Evolutionary conservation across 1,284 basidiomycete species (phyloP), one percentile per base, ranked within the genome.

Genomic region (Ustilago hordei): DNA sequence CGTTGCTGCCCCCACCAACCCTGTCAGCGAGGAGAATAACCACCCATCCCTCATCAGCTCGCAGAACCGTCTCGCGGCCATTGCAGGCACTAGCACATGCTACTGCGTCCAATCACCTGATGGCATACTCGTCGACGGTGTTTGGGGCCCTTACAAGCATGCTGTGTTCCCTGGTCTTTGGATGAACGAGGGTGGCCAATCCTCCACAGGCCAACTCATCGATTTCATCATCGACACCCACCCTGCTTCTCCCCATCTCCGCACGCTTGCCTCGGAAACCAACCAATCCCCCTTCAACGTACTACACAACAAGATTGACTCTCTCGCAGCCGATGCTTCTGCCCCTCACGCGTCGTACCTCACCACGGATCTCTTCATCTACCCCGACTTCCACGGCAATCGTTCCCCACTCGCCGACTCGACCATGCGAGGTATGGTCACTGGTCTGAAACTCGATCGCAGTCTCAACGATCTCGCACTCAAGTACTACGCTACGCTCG

Each of bases 181-280:
- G 97, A 98, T 98, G 95, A 99, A 97, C 84, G 96, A 99, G 87
- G 96, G 96, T 47, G 96, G 96, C 0, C 96, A 99, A 87, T 97
- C 95, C 19, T 96, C 95, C 0, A 99, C 96, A 0, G 97, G 96
- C n/a, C 95, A 97, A 91, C 89, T 98, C 31, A 95, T 98, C 76
- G 95, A 99, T 84, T 98, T 97, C 85, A 92, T 97, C 86, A 90
- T 98, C 77, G 94, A 92, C 38, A 98, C 93, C 0, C 96, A 99
- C 83, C 91, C 93, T 1, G 94, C 95, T 1, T 93, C 93, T 77
- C 86, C 89, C 6, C 89, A 90, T 59, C 90, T 97, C 19, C 87
- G 91, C 56, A 89, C 91, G 50, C 64, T 82, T 17, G 88, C 89
- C 0, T 84, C 88, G 56, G 85, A 87, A 64, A 84, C 87, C 52